Evolutionary conservation across 2,329 filamentous ascomycete genomes (phyloP), one percentile per base, ranked within the genome.

Genomic region (Blumeriella jaapii): DNA sequence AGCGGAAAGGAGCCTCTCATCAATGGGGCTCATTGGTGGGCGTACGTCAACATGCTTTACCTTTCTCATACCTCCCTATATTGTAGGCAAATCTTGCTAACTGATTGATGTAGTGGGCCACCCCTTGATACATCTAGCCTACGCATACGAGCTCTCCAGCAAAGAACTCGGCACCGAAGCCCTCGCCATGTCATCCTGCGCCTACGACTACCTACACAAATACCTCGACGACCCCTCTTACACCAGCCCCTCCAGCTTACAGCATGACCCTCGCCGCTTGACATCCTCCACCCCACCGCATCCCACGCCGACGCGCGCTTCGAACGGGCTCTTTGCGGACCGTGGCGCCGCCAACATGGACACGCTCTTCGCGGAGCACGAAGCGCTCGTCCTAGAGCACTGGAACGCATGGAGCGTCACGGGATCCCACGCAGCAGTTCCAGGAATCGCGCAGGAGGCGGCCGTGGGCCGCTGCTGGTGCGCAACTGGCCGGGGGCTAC

Each of bases 111-210:
- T 8, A 89, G 82, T 94, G 41, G 89, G 81, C 12, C 84, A 95
- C 51, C 83, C 89, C 1, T 65, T 96, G n/a, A 91, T 96, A 39
- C 91, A 96, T 52, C 69, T 98, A 2, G 87, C 77, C n/a, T 95
- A 93, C 55, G 91, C 86, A 7, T 89, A 81, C 54, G 89, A 98
- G 62, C 68, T 96, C 50, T 74, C 82, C 42, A 91, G 73, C 48
- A 81, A 79, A 39, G 89, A 93, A 45, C 57, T 96, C 13, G 87
- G 78, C 30, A 91, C 94, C 60, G 91, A 98, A 63, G 82, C 86
- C 1, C 68, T 98, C 1, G 76, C 74, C 0, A 65, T 94, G 42
- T 66, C 77, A 0, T 64, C 69, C 6, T 61, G 64, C 1, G 63
- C 71, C 48, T 71, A 78, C 57, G 62, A 70, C 54, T 71, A 64